Evolutionary conservation across 2,329 filamentous ascomycete species (phyloP).

Genomic region (Alternaria alternata): DNA sequence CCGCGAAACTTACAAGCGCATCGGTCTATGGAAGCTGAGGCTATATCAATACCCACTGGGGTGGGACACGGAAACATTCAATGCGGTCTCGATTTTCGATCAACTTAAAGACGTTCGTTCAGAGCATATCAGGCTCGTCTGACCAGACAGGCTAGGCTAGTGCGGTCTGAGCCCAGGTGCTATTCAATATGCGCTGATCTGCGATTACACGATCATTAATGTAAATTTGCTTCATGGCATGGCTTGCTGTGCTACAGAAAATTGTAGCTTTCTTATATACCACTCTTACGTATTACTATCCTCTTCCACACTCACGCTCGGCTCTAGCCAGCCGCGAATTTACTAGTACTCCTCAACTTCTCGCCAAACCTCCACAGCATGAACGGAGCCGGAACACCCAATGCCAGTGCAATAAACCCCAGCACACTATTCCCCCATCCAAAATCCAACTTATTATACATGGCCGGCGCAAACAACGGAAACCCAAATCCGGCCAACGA

Average conservation of each 20-base stretch:
- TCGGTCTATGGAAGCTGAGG: no score
- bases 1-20: no score
- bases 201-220: no score
- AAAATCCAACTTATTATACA: conserved; percentile 52
- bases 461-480: conserved; percentile 54
- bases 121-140: no score
- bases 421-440: conserved; percentile 55
- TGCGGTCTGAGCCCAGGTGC: no score
- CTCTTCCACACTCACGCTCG: no score
- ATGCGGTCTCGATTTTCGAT: no score
- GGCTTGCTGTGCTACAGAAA: accelerated
- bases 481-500: conserved; percentile 56
- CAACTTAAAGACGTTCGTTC: no score
- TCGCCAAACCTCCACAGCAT: conserved; percentile 62
- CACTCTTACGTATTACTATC: accelerated
- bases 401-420: conserved; percentile 45
- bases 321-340: conserved; percentile 55
- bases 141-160: accelerated
- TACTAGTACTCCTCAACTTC: conserved; percentile 56
- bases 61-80: no score
- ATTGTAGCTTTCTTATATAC: accelerated
- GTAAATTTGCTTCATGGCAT: no score
- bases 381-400: conserved; percentile 59
- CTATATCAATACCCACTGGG: no score
- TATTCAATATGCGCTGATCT: accelerated